These are phyloP conservation scores for Microstegium vimineum DNA, from an alignment of 176 grass and related monocot species.

Conservation along the genomic window DNA sequence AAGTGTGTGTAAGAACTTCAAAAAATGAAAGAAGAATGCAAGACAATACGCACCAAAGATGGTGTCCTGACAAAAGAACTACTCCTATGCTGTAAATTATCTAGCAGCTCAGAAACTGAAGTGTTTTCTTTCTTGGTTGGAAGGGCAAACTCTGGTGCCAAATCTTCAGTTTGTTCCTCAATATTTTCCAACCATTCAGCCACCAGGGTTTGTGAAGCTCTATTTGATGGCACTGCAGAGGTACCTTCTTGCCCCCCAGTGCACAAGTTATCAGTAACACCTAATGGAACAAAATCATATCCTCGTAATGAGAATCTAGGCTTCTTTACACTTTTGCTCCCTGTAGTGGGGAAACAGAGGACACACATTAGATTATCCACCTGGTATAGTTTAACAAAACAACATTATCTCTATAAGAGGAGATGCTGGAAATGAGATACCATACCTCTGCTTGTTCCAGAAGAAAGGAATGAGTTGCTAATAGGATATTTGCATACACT, in stretches of 20 bases:
- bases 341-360: slow-evolving; percentile 36
- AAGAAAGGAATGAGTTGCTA: slow-evolving; percentile 13
- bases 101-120: slow-evolving; percentile 81
- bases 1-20: slow-evolving; percentile 13
- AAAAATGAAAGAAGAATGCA: slow-evolving; percentile 3
- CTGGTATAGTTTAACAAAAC: not conserved
- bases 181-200: slow-evolving; percentile 43
- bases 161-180: slow-evolving; percentile 47
- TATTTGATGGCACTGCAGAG: slow-evolving; percentile 26
- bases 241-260: slow-evolving; percentile 15
- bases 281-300: slow-evolving; percentile 5
- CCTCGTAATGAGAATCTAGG: slow-evolving; percentile 56
- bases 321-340: slow-evolving; percentile 44
- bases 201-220: slow-evolving; percentile 26
- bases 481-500: slow-evolving; percentile 20
- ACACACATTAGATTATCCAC: not conserved
- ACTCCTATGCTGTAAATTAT: slow-evolving; percentile 62
- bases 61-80: slow-evolving; percentile 28
- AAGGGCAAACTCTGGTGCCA: slow-evolving; percentile 28
- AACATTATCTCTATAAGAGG: not conserved
- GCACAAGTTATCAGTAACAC: slow-evolving; percentile 33
- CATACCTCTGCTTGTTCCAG: slow-evolving; percentile 40
- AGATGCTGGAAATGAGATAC: not conserved
- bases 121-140: slow-evolving; percentile 38
- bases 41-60: slow-evolving; percentile 45